Percentiles rank a stretch among this genome's conserved stretches.
Conservation (phyloP, 257 asterid species). For the Ligustrum vulgare region DNA sequence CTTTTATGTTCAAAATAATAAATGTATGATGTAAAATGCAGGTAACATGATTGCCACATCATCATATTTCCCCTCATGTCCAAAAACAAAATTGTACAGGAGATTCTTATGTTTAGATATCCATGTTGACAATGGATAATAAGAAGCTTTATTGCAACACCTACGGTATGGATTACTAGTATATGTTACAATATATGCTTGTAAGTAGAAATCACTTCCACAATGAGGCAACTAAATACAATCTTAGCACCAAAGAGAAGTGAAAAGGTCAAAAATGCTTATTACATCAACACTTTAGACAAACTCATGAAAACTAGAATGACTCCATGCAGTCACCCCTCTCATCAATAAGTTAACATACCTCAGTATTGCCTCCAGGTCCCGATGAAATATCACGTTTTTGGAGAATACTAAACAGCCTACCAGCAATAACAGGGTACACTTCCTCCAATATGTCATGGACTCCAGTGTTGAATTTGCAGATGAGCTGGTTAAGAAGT, state of each 20-base stretch:
- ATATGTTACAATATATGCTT: not conserved
- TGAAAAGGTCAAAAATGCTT: not conserved
- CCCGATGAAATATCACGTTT: conserved; percentile 64
- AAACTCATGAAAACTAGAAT: not conserved
- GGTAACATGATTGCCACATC: not conserved
- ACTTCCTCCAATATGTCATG: conserved; percentile 75
- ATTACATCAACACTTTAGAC: not conserved
- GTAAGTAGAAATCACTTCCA: not conserved
- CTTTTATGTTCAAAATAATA: not conserved
- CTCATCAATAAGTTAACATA: conserved; percentile 27
- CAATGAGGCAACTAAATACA: conserved; percentile 13
- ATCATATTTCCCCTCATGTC: not conserved
- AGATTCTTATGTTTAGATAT: not conserved
- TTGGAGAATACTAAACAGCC: conserved; percentile 71
- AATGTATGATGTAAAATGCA: not conserved
- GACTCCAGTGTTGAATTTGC: conserved; percentile 75
- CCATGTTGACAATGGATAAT: conserved; percentile 9
- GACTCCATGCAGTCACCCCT: not conserved
- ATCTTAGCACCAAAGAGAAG: not conserved
- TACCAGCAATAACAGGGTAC: conserved; percentile 75
- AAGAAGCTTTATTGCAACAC: conserved; percentile 5
- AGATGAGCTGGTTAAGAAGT: conserved; percentile 86
- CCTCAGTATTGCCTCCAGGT: conserved; percentile 90
- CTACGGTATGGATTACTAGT: conserved; percentile 4
- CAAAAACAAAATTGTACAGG: not conserved